Base-by-base conservation (phyloP, 768 basidiomycete species). In the Tephrocybe rancida region DNA sequence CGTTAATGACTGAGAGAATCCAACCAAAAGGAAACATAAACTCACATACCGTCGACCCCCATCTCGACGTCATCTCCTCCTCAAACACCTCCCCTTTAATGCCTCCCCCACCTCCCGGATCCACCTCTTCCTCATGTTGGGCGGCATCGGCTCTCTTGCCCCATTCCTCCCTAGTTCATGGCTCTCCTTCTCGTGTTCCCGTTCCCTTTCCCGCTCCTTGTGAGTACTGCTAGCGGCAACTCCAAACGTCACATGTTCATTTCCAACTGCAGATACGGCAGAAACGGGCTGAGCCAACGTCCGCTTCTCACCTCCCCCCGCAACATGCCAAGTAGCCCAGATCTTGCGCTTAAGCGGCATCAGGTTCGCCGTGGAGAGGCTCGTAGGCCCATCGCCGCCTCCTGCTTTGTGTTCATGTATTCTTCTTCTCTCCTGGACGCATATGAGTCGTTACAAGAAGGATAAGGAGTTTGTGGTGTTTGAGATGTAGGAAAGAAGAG, bases 51-150 rank as follows among this genome's bases (percentile, higher is more conserved):
- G 24, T n/a, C 32, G 42, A 29, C n/a, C n/a, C n/a, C n/a, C n/a
- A n/a, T n/a, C n/a, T n/a, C n/a, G n/a, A n/a, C n/a, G n/a, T n/a
- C n/a, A 37, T 5, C n/a, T 35, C 30, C 34, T n/a, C n/a, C n/a
- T n/a, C n/a, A n/a, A n/a, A n/a, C n/a, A n/a, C n/a, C n/a, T n/a
- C 44, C 61, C 61, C 45, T 57, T 66, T 50, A 67, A 44, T 32
- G 63, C 60, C 52, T 72, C 65, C 13, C 60, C 43, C 49, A 65
- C 67, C 0, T 60, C 55, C 25, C 70, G 71, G 38, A 73, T 75
- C 76, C 76, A 77, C 44, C 65, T 59, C 52, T 84, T 88, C 34
- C 86, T 73, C 80, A 88, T 80, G 67, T 83, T 84, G 3, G 86
- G 85, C 5, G 86, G 86, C 59, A 87, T 73, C 13, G 13, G 13